These are phyloP conservation scores for Exserohilum turcica DNA, from an alignment of 2,329 filamentous ascomycete species.

Conservation along the genomic window DNA sequence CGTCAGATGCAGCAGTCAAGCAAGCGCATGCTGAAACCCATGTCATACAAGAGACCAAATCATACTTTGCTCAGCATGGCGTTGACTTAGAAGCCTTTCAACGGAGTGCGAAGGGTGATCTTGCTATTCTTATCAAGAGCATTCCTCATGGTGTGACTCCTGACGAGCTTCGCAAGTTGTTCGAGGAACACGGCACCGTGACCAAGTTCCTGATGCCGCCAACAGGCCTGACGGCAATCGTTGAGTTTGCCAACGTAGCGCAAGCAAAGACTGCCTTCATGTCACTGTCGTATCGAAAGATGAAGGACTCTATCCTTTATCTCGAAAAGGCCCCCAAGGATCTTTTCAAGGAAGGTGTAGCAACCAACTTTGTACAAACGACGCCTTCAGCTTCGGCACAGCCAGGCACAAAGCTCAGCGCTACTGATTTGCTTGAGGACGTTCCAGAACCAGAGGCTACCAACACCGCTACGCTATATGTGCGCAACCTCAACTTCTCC, in stretches of 20 bases:
- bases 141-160: constrained; percentile 82
- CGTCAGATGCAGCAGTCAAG: constrained; percentile 90
- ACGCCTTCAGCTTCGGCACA: constrained; percentile 32
- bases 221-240: constrained; percentile 88
- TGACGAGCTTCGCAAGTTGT: constrained; percentile 78
- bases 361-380: constrained; percentile 41
- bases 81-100: constrained; percentile 94
- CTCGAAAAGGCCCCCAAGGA: constrained; percentile 90
- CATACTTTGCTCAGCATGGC: constrained; percentile 85
- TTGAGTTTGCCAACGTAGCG: constrained; percentile 79
- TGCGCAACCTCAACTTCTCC: constrained; percentile 91
- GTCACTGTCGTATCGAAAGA: constrained; percentile 82
- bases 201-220: constrained; percentile 88
- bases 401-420: constrained; percentile 62
- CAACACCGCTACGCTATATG: constrained; percentile 82
- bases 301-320: constrained; percentile 90
- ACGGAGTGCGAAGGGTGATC: constrained; percentile 80
- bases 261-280: constrained; percentile 84
- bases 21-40: constrained; percentile 96
- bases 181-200: constrained; percentile 84
- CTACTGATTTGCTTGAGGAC: constrained; percentile 69
- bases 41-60: constrained; percentile 93
- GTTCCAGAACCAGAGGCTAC: constrained; percentile 58
- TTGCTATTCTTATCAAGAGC: constrained; percentile 90
- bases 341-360: constrained; percentile 62